phyloP scores from a whole-genome alignment of 306 rosid genomes.

The Corylus avellana region DNA sequence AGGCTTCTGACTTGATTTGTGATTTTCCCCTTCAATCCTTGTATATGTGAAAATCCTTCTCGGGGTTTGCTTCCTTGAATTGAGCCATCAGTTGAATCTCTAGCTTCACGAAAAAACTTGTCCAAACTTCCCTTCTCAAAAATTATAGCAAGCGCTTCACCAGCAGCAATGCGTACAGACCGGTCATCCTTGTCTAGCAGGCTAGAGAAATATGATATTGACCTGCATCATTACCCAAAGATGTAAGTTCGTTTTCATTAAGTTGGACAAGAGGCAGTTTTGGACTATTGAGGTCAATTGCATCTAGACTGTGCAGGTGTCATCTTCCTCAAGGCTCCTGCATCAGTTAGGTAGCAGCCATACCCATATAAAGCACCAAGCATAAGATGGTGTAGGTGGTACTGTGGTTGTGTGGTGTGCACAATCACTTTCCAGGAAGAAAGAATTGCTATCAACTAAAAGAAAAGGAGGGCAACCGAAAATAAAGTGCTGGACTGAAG shows the following conservation, averaged over 20 bases:
- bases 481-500: not conserved
- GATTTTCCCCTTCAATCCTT: constrained; percentile 79
- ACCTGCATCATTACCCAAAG: constrained; percentile 52
- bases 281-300: not conserved
- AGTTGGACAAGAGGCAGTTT: too few relatives aligned
- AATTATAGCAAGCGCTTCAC: constrained; percentile 86
- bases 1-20: constrained; percentile 76
- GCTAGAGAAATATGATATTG: constrained; percentile 68
- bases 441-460: not conserved
- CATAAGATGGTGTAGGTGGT: constrained; percentile 1
- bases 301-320: not conserved
- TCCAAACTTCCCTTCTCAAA: constrained; percentile 78
- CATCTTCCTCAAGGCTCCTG: not conserved
- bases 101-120: constrained; percentile 51
- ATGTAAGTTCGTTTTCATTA: not conserved
- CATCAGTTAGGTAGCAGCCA: not conserved
- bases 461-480: not conserved
- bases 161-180: constrained; percentile 87
- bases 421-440: not conserved
- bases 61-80: constrained; percentile 48
- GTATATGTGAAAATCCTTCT: constrained; percentile 57
- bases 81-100: constrained; percentile 37
- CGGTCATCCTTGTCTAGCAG: constrained; percentile 94
- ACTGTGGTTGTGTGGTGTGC: not conserved
- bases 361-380: not conserved